Conservation (phyloP, 192 early-diverging fungal genomes). For the Chytriomyces sp. region DNA sequence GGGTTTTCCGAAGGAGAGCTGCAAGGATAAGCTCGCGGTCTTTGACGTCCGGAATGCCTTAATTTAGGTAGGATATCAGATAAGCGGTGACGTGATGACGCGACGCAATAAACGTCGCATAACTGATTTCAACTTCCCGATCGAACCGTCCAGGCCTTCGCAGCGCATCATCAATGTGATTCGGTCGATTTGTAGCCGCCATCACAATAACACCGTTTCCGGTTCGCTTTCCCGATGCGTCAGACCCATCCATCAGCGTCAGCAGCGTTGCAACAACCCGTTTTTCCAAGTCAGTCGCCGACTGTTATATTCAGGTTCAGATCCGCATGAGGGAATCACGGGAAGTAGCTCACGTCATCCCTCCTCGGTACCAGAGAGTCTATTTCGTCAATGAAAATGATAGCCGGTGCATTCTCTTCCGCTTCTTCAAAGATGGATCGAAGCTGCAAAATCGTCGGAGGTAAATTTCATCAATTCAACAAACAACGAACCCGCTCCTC, state of each 20-base stretch:
- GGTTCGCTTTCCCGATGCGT: constrained; percentile 4
- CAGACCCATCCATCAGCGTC: constrained; percentile 87
- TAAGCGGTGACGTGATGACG: background rate
- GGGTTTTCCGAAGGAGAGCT: constrained; percentile 67
- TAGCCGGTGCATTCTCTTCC: constrained; percentile 68
- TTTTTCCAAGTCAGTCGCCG: constrained; percentile 81
- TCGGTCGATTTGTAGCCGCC: constrained; percentile 91
- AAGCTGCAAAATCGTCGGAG: constrained; percentile 52
- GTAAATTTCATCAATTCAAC: background rate
- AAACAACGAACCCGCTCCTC: constrained; percentile 69
- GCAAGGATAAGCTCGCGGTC: constrained; percentile 75
- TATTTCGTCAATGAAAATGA: constrained; percentile 94
- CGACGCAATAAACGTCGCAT: background rate
- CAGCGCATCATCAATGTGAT: constrained; percentile 84
- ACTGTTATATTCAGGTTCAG: background rate
- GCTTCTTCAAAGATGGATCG: constrained; percentile 77
- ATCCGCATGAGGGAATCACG: background rate
- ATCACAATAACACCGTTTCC: constrained; percentile 72
- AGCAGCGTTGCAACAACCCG: constrained; percentile 92
- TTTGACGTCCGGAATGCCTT: constrained; percentile 72
- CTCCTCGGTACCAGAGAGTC: constrained; percentile 89
- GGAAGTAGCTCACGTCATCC: constrained; percentile 59
- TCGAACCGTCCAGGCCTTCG: constrained; percentile 94
- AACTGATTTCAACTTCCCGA: constrained; percentile 91
- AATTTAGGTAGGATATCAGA: background rate